Evolutionary conservation across 441 rosid genomes (phyloP).

Genomic region (Pelargonium fulgidum): DNA sequence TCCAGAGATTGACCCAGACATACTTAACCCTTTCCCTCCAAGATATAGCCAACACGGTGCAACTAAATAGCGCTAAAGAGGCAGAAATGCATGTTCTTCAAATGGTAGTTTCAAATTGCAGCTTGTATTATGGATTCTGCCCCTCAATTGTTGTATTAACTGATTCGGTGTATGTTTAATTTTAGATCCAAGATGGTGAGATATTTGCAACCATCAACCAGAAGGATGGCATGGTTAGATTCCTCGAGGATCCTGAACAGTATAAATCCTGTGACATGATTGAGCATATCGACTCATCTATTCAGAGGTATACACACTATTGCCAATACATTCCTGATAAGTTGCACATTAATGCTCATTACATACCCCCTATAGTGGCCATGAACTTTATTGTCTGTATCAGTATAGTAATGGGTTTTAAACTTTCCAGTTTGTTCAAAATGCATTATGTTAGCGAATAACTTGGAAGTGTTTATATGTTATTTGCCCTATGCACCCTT

Average conservation of each 20-base stretch:
- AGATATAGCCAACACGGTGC: slow-evolving; percentile 87
- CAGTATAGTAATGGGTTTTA: background rate
- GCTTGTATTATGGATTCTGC: slow-evolving; percentile 6
- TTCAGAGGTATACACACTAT: slow-evolving; percentile 58
- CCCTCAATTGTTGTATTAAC: background rate
- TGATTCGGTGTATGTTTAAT: slow-evolving; percentile 15
- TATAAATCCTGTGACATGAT: slow-evolving; percentile 87
- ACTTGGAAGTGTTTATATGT: background rate
- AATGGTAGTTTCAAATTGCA: slow-evolving; percentile 48
- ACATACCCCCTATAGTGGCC: background rate
- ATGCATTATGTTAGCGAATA: background rate
- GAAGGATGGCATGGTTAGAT: slow-evolving; percentile 97
- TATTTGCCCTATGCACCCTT: background rate
- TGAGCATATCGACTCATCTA: slow-evolving; percentile 73
- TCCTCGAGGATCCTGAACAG: slow-evolving; percentile 93
- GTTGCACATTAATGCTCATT: background rate
- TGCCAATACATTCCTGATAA: background rate
- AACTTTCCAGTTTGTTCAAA: background rate
- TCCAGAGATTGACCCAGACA: slow-evolving; percentile 85
- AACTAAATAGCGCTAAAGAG: slow-evolving; percentile 69
- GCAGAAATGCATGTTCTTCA: slow-evolving; percentile 98
- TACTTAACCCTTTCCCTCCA: slow-evolving; percentile 92
- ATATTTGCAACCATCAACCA: slow-evolving; percentile 92
- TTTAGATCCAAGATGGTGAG: slow-evolving; percentile 92
- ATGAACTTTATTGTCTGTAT: background rate